Evolutionary conservation across 495 filamentous ascomycete genomes (phyloP).

Genomic region (Daldinia childiae): DNA sequence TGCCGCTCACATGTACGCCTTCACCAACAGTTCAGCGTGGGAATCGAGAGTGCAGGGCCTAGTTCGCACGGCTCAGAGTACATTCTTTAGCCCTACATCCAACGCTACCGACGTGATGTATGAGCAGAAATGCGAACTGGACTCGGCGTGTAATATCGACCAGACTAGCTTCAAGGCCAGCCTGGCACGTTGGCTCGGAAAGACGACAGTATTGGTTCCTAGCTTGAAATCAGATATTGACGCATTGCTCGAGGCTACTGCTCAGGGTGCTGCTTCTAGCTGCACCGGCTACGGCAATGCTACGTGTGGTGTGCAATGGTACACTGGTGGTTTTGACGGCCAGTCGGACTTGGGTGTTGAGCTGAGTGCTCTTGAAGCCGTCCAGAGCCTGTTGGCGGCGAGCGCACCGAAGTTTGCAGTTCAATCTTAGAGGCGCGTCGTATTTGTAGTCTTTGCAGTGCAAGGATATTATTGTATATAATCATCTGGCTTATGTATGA

Average conservation of each 20-base stretch:
- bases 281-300: slow-evolving; percentile 68
- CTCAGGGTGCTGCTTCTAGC: slow-evolving; percentile 67
- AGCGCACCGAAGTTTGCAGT: slow-evolving; percentile 40
- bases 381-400: slow-evolving; percentile 58
- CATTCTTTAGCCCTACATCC: slow-evolving; percentile 63
- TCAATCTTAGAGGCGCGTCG: neutral
- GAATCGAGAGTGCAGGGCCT: slow-evolving; percentile 65
- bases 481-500: neutral
- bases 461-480: neutral
- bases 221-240: slow-evolving; percentile 62
- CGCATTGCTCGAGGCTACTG: slow-evolving; percentile 64
- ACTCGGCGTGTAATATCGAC: slow-evolving; percentile 72
- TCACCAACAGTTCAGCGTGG: slow-evolving; percentile 68
- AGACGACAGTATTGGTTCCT: slow-evolving; percentile 72
- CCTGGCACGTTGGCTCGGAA: slow-evolving; percentile 76
- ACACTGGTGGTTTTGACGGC: slow-evolving; percentile 65
- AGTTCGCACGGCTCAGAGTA: slow-evolving; percentile 60
- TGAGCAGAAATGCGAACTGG: slow-evolving; percentile 76
- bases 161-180: slow-evolving; percentile 81
- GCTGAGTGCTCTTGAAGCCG: slow-evolving; percentile 67
- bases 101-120: slow-evolving; percentile 65
- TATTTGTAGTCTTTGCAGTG: neutral
- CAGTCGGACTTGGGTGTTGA: slow-evolving; percentile 66
- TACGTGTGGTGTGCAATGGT: slow-evolving; percentile 78
- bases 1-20: slow-evolving; percentile 80